Base-by-base conservation (phyloP, 2,329 filamentous ascomycete genomes). In the Fusarium sp. region DNA sequence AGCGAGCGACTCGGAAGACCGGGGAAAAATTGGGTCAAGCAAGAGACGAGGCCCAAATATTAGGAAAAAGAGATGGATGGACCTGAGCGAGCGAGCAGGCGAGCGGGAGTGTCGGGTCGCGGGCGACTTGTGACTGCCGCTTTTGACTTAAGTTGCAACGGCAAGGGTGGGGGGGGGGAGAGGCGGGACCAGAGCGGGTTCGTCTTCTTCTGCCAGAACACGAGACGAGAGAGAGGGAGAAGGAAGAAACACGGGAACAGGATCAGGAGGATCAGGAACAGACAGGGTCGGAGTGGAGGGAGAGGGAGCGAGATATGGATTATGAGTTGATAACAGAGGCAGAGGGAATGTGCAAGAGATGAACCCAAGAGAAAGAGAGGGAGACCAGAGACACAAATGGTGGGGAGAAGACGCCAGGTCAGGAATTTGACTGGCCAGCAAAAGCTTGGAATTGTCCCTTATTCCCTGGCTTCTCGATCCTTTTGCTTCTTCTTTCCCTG, bases 91-190 rank as follows among this genome's bases (percentile, higher is more conserved):
- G 31, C 31, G 31, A 29, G 27, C 27, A 29, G 27, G 27, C 27
- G 63, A 52, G 71, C 70, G 71, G 71, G 50, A 71, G 62, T 35
- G 63, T 73, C 70, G 71, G 68, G 47, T 73, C 70, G 71, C 70
- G 71, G 68, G 47, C 56, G 34, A 61, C 63, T 62, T 50, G 42
- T 34, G 34, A 35, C 57, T 64, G 24, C 47, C 47, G 24, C 47
- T 52, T 52, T 29, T 20, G 47, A 52, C 47, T 52, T 64, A 27
- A 52, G 27, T 31, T 58, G 37, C 54, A 59, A 45, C 29, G 50
- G 37, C 31, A 16, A 35, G 40, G 16, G 59, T 29, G 31, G 27
- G 24, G 42, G 24, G 22, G 42, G 27, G 16, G n/a, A n/a, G 31
- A 34, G 22, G 42, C 63, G 42, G 38, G 35, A 56, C 56, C 52